Conservation (phyloP, 2,329 filamentous ascomycete species). For the Fusarium albidum region DNA sequence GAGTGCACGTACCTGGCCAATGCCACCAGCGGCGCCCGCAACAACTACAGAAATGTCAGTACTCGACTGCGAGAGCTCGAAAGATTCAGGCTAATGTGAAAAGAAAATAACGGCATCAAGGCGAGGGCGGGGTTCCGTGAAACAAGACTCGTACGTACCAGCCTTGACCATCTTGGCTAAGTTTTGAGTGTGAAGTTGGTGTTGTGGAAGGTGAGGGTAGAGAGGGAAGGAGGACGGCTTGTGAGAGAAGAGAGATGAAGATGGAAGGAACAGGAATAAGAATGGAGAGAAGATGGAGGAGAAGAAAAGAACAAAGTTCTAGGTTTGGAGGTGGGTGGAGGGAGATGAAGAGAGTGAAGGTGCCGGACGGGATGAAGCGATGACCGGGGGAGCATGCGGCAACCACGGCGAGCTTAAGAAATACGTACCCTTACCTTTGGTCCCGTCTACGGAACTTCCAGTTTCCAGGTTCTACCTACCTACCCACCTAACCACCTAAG, state of each 20-base stretch:
- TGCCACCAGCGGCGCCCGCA: slow-evolving; percentile 96
- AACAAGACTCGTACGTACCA: slow-evolving; percentile 52
- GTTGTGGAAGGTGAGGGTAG: slow-evolving; percentile 16
- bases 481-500: not conserved
- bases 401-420: slow-evolving; percentile 18
- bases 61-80: not conserved
- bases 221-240: not conserved
- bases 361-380: slow-evolving; percentile 20
- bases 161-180: slow-evolving; percentile 66
- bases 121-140: slow-evolving; percentile 38
- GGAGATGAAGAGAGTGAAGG: slow-evolving; percentile 34
- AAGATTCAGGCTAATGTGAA: not conserved
- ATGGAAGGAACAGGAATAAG: slow-evolving; percentile 7
- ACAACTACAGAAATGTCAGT: slow-evolving; percentile 63
- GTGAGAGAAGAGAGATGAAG: slow-evolving; percentile 11
- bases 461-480: not conserved
- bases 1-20: slow-evolving; percentile 80
- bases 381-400: slow-evolving; percentile 18
- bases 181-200: slow-evolving; percentile 25
- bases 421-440: slow-evolving; percentile 18
- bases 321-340: slow-evolving; percentile 32
- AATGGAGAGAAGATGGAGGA: slow-evolving; percentile 11
- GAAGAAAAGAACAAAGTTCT: slow-evolving; percentile 15
- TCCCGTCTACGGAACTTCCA: slow-evolving; percentile 17
- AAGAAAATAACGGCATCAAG: slow-evolving; percentile 8